Conservation (phyloP, 352 stramenopile genomes). For the Phytophthora chlamydospora region DNA sequence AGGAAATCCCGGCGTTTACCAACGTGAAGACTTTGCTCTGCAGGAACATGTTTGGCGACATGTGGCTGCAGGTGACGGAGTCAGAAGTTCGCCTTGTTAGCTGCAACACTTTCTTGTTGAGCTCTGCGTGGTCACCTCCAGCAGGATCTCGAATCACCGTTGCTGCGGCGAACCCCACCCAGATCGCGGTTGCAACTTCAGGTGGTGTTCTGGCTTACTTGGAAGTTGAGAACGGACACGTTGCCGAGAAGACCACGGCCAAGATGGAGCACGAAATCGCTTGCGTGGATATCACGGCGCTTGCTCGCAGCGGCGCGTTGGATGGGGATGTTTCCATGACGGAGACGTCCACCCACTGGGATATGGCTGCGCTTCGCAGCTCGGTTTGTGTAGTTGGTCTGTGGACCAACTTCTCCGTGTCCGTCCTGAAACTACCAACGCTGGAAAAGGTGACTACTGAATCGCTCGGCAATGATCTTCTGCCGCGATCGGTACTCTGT, state of each 20-base stretch:
- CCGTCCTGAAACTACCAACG: constrained; percentile 81
- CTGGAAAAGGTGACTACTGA: constrained; percentile 74
- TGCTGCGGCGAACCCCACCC: constrained; percentile 87
- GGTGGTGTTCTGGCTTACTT: constrained; percentile 93
- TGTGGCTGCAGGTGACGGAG: constrained; percentile 96
- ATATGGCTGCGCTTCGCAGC: constrained; percentile 55
- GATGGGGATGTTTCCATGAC: constrained; percentile 76
- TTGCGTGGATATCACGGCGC: constrained; percentile 91
- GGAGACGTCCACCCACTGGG: constrained; percentile 50
- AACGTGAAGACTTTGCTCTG: constrained; percentile 94
- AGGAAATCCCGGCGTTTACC: constrained; percentile 85
- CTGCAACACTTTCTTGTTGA: constrained; percentile 61
- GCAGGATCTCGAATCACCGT: constrained; percentile 77
- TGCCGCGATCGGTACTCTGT: constrained; percentile 90
- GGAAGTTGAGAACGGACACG: constrained; percentile 59
- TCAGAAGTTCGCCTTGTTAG: constrained; percentile 90
- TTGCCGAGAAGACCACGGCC: constrained; percentile 69
- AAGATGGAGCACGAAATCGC: constrained; percentile 95
- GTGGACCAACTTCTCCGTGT: constrained; percentile 95
- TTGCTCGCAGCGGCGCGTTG: constrained; percentile 31
- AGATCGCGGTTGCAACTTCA: constrained; percentile 92
- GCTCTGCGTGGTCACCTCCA: constrained; percentile 83
- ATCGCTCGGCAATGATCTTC: constrained; percentile 76
- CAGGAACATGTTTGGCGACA: constrained; percentile 89
- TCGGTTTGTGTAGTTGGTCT: constrained; percentile 86